Base-by-base conservation (phyloP, 805 yeast species). In the Metschnikowia orientalis region DNA sequence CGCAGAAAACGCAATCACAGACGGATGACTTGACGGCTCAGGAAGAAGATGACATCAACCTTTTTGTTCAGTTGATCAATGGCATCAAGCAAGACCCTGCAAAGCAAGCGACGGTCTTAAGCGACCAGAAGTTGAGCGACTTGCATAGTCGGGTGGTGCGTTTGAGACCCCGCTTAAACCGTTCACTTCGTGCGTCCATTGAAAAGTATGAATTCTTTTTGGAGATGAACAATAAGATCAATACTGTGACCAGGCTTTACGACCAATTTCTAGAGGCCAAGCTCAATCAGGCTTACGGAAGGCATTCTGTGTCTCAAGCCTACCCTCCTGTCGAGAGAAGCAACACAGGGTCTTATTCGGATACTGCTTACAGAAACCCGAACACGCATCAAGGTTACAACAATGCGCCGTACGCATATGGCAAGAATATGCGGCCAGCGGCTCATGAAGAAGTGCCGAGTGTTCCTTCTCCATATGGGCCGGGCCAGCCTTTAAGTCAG, bases 141-240 rank as follows among this genome's bases (percentile, higher is more conserved):
- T 57, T 82, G 30, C 79, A 81, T 48, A 65, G 73, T 12, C 75
- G 73, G 27, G 75, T 87, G 4, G 57, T 75, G 14, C 65, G 71
- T 8, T 54, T 83, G 34, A 76, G 81, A 38, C 92, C 95, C 3
- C 86, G 81, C 47, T 54, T 86, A 26, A 79, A 79, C 35, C 65
- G 67, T 26, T 71, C 81, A 9, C 57, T 84, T 18, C 68, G 75
- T 27, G 74, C 71, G 18, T 66, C 85, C 2, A 68, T 72, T 19
- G 69, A 71, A 22, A 79, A 74, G 43, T 75, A 86, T 48, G 90
- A 86, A 32, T 56, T 60, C 13, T 71, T 79, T 41, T 71, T 82
- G 42, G 85, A 82, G 29, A 67, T 84, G 75, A 86, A 83, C 58
- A 74, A 81, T 29, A 86, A 88, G 48, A 71, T 88, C 34, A 79